Conservation (phyloP, 495 filamentous ascomycete species). For the Neurospora sp. region DNA sequence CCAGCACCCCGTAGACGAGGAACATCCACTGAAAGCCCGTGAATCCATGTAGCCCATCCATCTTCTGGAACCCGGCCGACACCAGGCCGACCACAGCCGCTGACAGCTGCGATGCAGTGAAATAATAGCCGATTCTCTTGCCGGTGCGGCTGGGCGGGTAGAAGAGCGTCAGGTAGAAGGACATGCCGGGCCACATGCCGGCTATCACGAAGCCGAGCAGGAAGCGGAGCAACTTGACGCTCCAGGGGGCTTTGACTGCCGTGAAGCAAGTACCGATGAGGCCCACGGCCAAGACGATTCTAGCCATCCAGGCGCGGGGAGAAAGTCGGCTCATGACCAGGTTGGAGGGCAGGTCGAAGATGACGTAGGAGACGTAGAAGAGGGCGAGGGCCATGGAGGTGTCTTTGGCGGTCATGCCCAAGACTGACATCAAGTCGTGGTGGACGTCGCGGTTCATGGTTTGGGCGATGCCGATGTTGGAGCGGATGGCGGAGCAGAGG, state of each 20-base stretch:
- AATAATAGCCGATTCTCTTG: constrained; percentile 82
- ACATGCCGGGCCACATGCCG: constrained; percentile 93
- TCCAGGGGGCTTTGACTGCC: constrained; percentile 72
- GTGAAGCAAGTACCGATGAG: constrained; percentile 75
- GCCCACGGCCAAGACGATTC: constrained; percentile 81
- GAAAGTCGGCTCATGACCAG: constrained; percentile 77
- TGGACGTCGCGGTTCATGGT: constrained; percentile 67
- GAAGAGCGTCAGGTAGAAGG: constrained; percentile 86
- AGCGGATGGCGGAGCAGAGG: constrained; percentile 80
- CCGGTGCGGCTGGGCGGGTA: constrained; percentile 80
- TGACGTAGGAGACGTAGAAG: constrained; percentile 84
- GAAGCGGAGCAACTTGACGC: constrained; percentile 82
- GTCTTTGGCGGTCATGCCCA: constrained; percentile 59
- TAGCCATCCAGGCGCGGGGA: constrained; percentile 85
- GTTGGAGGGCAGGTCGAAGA: constrained; percentile 85
- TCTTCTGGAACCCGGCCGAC: constrained; percentile 82
- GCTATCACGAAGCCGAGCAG: constrained; percentile 81
- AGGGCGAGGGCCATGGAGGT: constrained; percentile 74
- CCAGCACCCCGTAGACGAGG: constrained; percentile 72
- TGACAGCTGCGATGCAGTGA: constrained; percentile 80
- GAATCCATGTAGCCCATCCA: constrained; percentile 68
- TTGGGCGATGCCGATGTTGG: constrained; percentile 81
- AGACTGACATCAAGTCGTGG: constrained; percentile 57
- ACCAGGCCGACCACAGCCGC: constrained; percentile 85
- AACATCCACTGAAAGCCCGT: constrained; percentile 96